Conservation (phyloP, 257 asterid species). For the Gentiana dahurica region DNA sequence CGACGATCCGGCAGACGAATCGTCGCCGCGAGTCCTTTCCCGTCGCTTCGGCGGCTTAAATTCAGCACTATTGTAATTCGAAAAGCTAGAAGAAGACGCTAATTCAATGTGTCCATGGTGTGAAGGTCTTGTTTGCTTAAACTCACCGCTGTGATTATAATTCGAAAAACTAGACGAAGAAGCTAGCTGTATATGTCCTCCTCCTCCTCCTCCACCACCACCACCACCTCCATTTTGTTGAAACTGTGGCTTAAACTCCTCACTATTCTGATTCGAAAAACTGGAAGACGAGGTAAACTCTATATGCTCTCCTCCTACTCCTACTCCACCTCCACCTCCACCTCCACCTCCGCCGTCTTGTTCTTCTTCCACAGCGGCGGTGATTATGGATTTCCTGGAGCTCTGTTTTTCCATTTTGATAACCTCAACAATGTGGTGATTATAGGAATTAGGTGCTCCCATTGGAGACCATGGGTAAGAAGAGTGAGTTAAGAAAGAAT, state of each 20-base stretch:
- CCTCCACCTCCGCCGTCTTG: not conserved
- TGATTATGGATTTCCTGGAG: not conserved
- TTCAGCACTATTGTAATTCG: slow-evolving; percentile 26
- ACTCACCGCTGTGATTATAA: slow-evolving; percentile 5
- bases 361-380: slow-evolving; percentile 4
- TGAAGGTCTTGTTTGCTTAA: not conserved
- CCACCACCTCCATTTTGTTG: not conserved
- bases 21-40: slow-evolving; percentile 3
- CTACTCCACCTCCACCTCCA: not conserved
- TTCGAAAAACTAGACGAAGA: slow-evolving; percentile 1
- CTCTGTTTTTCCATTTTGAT: slow-evolving; percentile 10
- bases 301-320: no score
- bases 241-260: slow-evolving; percentile 1
- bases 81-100: slow-evolving; percentile 1
- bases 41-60: slow-evolving; percentile 37
- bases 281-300: no score
- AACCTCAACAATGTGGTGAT: not conserved
- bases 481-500: not conserved
- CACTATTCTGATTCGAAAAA: not conserved
- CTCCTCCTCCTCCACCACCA: no score
- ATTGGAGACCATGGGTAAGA: not conserved
- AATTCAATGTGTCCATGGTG: not conserved
- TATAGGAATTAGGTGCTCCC: not conserved
- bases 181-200: not conserved
- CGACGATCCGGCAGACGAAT: slow-evolving; percentile 44